Base-by-base conservation (phyloP, 2,329 filamentous ascomycete genomes). In the Septoria petroselini region DNA sequence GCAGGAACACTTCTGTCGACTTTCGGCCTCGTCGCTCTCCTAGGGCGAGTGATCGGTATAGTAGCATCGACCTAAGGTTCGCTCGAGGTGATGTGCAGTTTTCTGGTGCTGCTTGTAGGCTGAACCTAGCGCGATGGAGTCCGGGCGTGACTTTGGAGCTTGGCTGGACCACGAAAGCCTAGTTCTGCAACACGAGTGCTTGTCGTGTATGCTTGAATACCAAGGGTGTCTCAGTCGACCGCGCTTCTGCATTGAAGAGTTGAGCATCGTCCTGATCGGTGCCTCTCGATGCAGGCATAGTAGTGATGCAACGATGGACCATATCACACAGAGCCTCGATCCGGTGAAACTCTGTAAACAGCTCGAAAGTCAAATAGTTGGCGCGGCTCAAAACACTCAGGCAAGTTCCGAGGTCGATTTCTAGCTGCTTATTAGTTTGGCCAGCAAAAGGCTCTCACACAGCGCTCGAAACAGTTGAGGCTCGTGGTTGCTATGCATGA, bases 21-120 rank as follows among this genome's bases (percentile, higher is more conserved):
- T 4, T 27, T 33, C 30, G 30, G 30, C 30, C 4, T 12, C 11
- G 30, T 33, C 6, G 30, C 30, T 33, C 14, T 6, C 11, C 3
- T 5, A 23, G 38, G 25, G 33, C 34, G 14, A 42, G 40, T 23
- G 27, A 41, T 53, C 25, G 35, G 17, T n/a, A 41, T 27, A n/a
- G 12, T 21, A 17, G 31, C 12, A 19, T 25, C 23, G 12, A 37
- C 17, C 3, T 41, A 50, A 50, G 51, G 51, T 53, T 53, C 25
- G 46, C 38, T 50, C 46, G 41, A 41, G 47, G 29, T 40, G 37
- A 40, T 21, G 37, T 40, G 37, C 37, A 14, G 17, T 40, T 14
- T 21, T 33, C 30, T 33, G 30, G 30, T n/a, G 30, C 30, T 5
- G 30, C 14, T n/a, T 5, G 12, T 33, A 30, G 30, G 14, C 30